Evolutionary conservation across 352 stramenopile genomes (phyloP), one percentile per base, ranked within the genome.

Genomic region (Plasmopara halstedii): DNA sequence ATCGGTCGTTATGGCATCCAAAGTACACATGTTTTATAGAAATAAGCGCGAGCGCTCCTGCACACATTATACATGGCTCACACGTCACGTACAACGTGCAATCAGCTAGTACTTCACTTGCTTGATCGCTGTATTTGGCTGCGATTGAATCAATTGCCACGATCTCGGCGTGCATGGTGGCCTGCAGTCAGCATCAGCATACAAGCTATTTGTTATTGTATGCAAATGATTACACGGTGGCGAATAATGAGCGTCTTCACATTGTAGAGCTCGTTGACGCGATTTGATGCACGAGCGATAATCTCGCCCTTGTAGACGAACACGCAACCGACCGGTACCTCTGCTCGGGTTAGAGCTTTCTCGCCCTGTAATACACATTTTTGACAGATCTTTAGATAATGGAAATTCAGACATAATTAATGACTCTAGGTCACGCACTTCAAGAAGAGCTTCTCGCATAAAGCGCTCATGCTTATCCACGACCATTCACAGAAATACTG

Each of bases 1-100:
- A 97, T 42, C 83, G 84, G 46, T 97, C 85, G 48, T 97, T 97
- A 49, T 86, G 72, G 56, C 85, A 96, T 14, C 89, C 89, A 70
- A 95, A 97, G 27, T 85, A 80, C 37, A 94, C 87, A 6, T 50
- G 54, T 32, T 69, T 50, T 35, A 97, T 85, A 33, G 53, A 70
- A 10, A 96, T 58, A 38, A 85, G 68, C 11, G 73, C 68, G 14
- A 97, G 62, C n/a, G 88, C 89, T 21, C 68, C 71, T 2, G 90
- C 88, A 37, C 90, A 97, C 90, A 97, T 97, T 50, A 97, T 97
- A 58, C 90, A 97, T 4, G 90, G 90, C 64, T 97, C 90, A 27
- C 85, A 95, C 7, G 90, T 97, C 32, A 97, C 89, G 53, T 90
- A 93, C 26, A 93, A 61, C 38, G 64, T 77, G 36, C 70, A 82